These are phyloP conservation scores for Mycosarcoma maydis DNA, from an alignment of 1,284 basidiomycete species.

Conservation along the genomic window DNA sequence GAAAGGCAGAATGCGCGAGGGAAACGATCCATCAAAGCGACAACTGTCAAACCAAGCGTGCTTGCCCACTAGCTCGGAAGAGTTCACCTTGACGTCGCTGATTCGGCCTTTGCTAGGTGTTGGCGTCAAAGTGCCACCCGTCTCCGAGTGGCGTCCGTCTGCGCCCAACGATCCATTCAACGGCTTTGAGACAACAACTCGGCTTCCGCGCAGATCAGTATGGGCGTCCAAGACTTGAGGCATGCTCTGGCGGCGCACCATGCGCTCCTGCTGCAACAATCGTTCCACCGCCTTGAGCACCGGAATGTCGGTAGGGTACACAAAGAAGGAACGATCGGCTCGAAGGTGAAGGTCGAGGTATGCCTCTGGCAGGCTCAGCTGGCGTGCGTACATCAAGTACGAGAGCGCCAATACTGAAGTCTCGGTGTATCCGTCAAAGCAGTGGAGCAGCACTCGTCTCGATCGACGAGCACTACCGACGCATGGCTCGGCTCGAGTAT, in stretches of 20 bases:
- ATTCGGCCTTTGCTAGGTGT: slow-evolving; percentile 24
- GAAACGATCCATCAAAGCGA: slow-evolving; percentile 93
- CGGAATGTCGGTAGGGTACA: slow-evolving; percentile 83
- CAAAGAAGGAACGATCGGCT: slow-evolving; percentile 79
- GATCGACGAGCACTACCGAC: slow-evolving; percentile 11
- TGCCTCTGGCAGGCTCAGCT: slow-evolving; percentile 80
- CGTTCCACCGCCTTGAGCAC: slow-evolving; percentile 80
- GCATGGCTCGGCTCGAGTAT: slow-evolving; percentile 2
- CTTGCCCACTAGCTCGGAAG: slow-evolving; percentile 2
- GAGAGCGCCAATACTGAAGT: slow-evolving; percentile 86
- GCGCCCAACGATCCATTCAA: slow-evolving; percentile 14
- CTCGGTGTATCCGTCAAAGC: slow-evolving; percentile 75
- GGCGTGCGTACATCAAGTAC: slow-evolving; percentile 83
- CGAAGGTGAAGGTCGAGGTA: slow-evolving; percentile 79
- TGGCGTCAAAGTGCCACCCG: slow-evolving; percentile 25
- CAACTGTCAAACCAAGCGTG: slow-evolving; percentile 86
- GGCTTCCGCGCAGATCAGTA: slow-evolving; percentile 10
- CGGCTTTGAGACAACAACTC: slow-evolving; percentile 27
- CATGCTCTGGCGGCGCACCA: slow-evolving; percentile 10
- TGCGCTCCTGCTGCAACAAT: slow-evolving; percentile 67
- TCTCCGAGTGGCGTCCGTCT: slow-evolving; percentile 7
- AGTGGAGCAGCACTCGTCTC: slow-evolving; percentile 63
- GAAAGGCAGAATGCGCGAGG: slow-evolving; percentile 90
- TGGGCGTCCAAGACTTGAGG: slow-evolving; percentile 5
- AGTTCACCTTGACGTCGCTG: background rate